Base-by-base conservation (phyloP, 192 early-diverging fungal genomes). In the Polychytrium aggregatum region DNA sequence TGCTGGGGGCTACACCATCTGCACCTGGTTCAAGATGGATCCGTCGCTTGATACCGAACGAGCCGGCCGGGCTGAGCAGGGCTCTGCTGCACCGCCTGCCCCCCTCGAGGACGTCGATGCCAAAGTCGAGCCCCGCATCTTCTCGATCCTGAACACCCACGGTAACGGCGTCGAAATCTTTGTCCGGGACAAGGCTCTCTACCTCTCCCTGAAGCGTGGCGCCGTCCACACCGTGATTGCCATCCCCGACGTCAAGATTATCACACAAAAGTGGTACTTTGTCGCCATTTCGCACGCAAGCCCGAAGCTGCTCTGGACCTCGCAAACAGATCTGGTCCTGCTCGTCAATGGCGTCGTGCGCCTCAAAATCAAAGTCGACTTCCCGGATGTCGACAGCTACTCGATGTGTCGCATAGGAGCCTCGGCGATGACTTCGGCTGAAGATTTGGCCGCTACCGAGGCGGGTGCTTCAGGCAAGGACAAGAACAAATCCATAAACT, bases 21-120 rank as follows among this genome's bases (percentile, higher is more conserved):
- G 48, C 20, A 42, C 50, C 1, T 70, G 68, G 68, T 31, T 70
- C 40, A 53, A 59, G 28, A 43, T 63, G 7, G 60, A 63, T n/a
- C n/a, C n/a, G n/a, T n/a, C n/a, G n/a, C n/a, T n/a, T 17, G 55
- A 42, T 11, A 45, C 30, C 20, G 27, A 33, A 17, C 13, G 50
- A 8, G 30, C 13, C 37, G 35, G 45, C 40, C 20, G 18, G 0
- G 1, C 1, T 9, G 27, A 8, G 11, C 14, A 21, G 30, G 17
- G 18, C 20, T 17, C n/a, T 20, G 11, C 37, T n/a, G n/a, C n/a
- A n/a, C n/a, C n/a, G n/a, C n/a, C n/a, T n/a, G n/a, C n/a, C n/a
- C n/a, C n/a, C n/a, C n/a, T n/a, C n/a, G n/a, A n/a, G n/a, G n/a
- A n/a, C n/a, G n/a, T n/a, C n/a, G n/a, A n/a, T n/a, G n/a, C n/a